phyloP scores from a whole-genome alignment of 305 asterid species.

The Fraxinus sp. region DNA sequence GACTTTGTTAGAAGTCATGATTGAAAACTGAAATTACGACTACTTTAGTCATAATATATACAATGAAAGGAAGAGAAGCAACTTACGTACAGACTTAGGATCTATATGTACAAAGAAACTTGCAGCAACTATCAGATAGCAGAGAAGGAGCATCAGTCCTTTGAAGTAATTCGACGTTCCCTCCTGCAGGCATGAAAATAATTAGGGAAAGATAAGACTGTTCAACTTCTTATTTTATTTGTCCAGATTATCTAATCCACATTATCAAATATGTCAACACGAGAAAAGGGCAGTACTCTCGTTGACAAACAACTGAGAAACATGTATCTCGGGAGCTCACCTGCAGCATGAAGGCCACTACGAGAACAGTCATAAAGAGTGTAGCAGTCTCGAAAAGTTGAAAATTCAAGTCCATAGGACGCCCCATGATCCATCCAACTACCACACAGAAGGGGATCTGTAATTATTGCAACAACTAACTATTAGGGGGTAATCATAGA shows the following conservation, averaged over 20 bases:
- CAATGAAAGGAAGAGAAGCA: not conserved
- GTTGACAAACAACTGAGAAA: not conserved
- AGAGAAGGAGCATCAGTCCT: constrained; percentile 80
- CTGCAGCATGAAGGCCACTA: constrained; percentile 80
- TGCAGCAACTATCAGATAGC: constrained; percentile 82
- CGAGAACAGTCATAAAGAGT: constrained; percentile 75
- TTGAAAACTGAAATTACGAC: not conserved
- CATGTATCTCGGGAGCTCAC: constrained; percentile 26
- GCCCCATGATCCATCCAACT: constrained; percentile 74
- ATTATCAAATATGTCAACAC: not conserved
- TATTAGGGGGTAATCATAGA: not conserved
- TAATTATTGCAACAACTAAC: constrained; percentile 16
- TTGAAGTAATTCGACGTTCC: constrained; percentile 85
- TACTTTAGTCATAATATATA: not conserved
- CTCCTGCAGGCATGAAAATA: constrained; percentile 44
- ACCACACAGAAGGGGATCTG: constrained; percentile 82
- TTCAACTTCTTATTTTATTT: not conserved
- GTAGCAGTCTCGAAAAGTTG: constrained; percentile 80
- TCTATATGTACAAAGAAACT: constrained; percentile 85
- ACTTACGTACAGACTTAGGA: constrained; percentile 63
- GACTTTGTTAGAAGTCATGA: not conserved
- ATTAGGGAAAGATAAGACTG: not conserved
- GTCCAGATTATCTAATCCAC: not conserved
- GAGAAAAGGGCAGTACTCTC: not conserved
- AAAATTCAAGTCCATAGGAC: constrained; percentile 74